Percentiles rank a stretch among this genome's conserved stretches.
Evolutionary conservation across 2,329 filamentous ascomycete genomes (phyloP).

Genomic region (Monilinia fructicola): DNA sequence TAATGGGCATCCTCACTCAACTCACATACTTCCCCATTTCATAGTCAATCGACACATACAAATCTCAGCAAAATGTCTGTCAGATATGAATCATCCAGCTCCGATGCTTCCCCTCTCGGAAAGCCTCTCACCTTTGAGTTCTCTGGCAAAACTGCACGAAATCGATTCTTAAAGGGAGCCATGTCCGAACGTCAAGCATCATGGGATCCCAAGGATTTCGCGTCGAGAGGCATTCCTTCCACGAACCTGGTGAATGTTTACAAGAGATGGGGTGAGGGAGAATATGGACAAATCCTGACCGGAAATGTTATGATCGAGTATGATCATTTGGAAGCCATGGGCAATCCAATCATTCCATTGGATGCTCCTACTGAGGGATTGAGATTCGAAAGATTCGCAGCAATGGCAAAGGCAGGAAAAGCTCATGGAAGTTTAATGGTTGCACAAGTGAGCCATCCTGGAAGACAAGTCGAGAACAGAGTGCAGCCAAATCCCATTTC

Average conservation of each 20-base stretch:
- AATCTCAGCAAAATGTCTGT: conserved; percentile 29
- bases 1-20: background rate
- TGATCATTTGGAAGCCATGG: conserved; percentile 55
- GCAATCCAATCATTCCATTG: conserved; percentile 59
- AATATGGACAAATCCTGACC: conserved; percentile 56
- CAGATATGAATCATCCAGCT: conserved; percentile 34
- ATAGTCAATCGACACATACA: background rate
- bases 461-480: conserved; percentile 43
- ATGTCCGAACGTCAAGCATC: conserved; percentile 65
- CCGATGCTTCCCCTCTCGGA: conserved; percentile 43
- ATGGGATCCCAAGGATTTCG: conserved; percentile 54
- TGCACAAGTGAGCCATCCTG: conserved; percentile 62
- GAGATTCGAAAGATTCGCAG: conserved; percentile 59
- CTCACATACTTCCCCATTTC: background rate
- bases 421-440: conserved; percentile 58
- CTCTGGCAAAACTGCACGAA: conserved; percentile 56
- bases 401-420: conserved; percentile 55
- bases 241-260: conserved; percentile 58
- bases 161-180: conserved; percentile 66
- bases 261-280: conserved; percentile 59
- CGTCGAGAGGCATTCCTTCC: conserved; percentile 54
- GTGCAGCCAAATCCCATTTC: conserved; percentile 45
- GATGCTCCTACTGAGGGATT: conserved; percentile 52
- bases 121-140: conserved; percentile 51
- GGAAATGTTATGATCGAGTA: conserved; percentile 66